A percentile compares a stretch with the other conserved stretches of the same genome.
Conservation (phyloP, 2,329 filamentous ascomycete species). For the Trichoderma pleuroti region DNA sequence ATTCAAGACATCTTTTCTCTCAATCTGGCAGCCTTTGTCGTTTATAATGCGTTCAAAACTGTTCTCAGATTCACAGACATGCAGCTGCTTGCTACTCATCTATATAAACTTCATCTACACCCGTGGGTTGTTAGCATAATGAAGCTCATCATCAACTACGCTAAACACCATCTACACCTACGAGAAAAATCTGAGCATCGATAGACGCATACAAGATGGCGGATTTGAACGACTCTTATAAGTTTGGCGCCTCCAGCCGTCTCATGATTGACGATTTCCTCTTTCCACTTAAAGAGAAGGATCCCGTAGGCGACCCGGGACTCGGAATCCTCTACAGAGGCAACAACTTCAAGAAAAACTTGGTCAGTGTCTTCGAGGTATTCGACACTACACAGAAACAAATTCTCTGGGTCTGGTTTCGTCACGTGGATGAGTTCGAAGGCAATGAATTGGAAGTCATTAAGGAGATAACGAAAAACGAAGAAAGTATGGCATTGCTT, state of each 20-base stretch:
- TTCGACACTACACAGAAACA: background rate
- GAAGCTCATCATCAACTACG: background rate
- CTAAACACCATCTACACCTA: background rate
- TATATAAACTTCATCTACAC: background rate
- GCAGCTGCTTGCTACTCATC: background rate
- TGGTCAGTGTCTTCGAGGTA: background rate
- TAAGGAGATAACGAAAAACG: background rate
- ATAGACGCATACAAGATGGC: background rate
- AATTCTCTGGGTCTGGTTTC: background rate
- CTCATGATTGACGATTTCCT: background rate
- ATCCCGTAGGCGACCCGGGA: background rate
- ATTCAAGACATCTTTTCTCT: background rate
- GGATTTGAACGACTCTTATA: background rate
- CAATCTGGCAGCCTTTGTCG: background rate
- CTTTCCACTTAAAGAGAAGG: background rate
- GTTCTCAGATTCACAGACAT: background rate
- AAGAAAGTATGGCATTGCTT: background rate
- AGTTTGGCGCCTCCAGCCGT: background rate
- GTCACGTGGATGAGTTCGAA: background rate
- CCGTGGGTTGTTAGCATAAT: background rate
- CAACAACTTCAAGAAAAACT: background rate
- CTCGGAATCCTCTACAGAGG: background rate
- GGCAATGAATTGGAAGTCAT: accelerated
- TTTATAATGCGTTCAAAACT: background rate
- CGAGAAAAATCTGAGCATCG: background rate